phyloP scores from a whole-genome alignment of 2,329 filamentous ascomycete species.

The Arthrobotrys iridis region DNA sequence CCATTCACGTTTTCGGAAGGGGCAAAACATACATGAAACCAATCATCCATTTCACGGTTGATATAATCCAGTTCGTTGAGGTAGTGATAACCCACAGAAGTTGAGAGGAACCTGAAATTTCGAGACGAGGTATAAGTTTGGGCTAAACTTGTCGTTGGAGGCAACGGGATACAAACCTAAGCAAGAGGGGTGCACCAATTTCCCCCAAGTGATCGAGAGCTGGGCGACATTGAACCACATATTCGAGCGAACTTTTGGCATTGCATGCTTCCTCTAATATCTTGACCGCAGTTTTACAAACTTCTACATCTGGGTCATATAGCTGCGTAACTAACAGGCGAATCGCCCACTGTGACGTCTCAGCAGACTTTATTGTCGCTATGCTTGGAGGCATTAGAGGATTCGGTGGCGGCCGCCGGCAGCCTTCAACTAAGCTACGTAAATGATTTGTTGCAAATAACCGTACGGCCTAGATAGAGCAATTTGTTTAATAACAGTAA shows the following conservation, averaged over 20 bases:
- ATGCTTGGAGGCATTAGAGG: slow-evolving; percentile 60
- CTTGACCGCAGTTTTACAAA: slow-evolving; percentile 94
- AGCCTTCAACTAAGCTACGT: slow-evolving; percentile 60
- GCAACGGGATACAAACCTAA: slow-evolving; percentile 66
- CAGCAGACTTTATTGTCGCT: slow-evolving; percentile 61
- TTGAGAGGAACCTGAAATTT: slow-evolving; percentile 78
- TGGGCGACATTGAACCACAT: slow-evolving; percentile 94
- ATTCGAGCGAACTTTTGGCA: slow-evolving; percentile 87
- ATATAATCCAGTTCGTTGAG: slow-evolving; percentile 97
- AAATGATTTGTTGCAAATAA: slow-evolving; percentile 58
- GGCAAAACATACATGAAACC: slow-evolving; percentile 73
- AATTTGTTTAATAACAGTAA: background rate
- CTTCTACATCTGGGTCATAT: slow-evolving; percentile 96
- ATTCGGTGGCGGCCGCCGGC: slow-evolving; percentile 60
- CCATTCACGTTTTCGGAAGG: background rate
- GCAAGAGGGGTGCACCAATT: slow-evolving; percentile 89
- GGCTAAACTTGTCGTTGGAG: background rate
- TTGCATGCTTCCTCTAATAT: slow-evolving; percentile 98
- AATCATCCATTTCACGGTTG: slow-evolving; percentile 99
- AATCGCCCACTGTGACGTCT: slow-evolving; percentile 91
- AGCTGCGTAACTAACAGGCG: slow-evolving; percentile 96
- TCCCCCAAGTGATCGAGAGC: slow-evolving; percentile 95
- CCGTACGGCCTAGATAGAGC: slow-evolving; percentile 54
- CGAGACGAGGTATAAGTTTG: background rate
- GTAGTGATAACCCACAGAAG: slow-evolving; percentile 97